Base-by-base conservation (phyloP, 371 early-diverging fungal species). In the Rhizomucor pusillus region DNA sequence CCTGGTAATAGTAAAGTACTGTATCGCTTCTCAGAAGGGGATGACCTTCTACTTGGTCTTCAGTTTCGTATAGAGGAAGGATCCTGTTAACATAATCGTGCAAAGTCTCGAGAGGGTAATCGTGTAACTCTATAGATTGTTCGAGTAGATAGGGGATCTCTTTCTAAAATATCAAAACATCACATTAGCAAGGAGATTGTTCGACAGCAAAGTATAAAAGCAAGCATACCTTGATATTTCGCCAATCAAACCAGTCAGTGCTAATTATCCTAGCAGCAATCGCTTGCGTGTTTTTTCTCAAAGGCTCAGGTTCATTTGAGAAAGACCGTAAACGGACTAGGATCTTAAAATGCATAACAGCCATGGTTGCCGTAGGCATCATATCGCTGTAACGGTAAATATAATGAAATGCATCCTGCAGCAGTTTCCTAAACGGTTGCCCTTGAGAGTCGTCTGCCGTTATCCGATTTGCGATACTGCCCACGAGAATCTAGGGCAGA, bases 11-110 rank as follows among this genome's bases (percentile, higher is more conserved):
- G 2, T 63, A 66, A 0, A 77, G 63, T 18, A 79, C 59, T 0
- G 80, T 82, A 25, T 71, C 73, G 1, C 56, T 49, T n/a, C 52
- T 71, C 34, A 86, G 43, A 18, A 84, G 49, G 4, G 86, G 86
- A 47, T 81, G 68, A 0, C 48, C 53, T 13, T 78, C 69, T 18
- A 77, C 37, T 1, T 20, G n/a, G 0, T 62, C 75, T 3, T 76
- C 69, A 16, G 53, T 45, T 41, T 79, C 74, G 41, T 73, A 79
- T 5, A 63, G 55, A 0, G 81, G 79, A 22, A 86, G 48, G 0
- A 77, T 67, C 5, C 48, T 33, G 12, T 71, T 67, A 0, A 78
- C 73, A 50, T 81, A 77, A 5, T 67, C 52, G 20, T 72, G 69
- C 29, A 86, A 63, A 50, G 75, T 56, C 14, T 62, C 53, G 12